Evolutionary conservation across 192 early-diverging fungal species (phyloP).

Genomic region (Thoreauomyces humboldtii): DNA sequence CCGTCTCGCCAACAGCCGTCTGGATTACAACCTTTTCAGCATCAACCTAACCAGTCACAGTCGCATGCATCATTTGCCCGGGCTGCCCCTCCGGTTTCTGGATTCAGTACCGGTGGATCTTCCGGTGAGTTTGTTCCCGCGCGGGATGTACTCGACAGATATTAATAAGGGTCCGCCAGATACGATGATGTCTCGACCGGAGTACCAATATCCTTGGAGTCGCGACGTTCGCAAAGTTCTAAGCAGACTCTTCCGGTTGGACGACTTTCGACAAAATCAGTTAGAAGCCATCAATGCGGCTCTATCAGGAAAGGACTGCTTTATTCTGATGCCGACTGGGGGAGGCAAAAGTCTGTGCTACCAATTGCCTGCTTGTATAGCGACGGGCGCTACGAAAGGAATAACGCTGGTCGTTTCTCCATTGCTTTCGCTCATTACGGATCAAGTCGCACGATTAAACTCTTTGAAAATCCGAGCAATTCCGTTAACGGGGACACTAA

Average conservation of each 20-base stretch:
- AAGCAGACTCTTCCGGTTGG: slow-evolving; percentile 64
- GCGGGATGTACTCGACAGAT: neutral
- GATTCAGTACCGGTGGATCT: neutral
- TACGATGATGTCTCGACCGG: neutral
- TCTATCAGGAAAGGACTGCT: slow-evolving; percentile 75
- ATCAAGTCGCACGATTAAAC: slow-evolving; percentile 82
- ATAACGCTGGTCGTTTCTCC: slow-evolving; percentile 89
- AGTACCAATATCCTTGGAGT: slow-evolving; percentile 63
- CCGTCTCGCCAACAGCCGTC: neutral
- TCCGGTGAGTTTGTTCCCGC: neutral
- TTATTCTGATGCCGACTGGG: slow-evolving; percentile 99
- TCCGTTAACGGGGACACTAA: slow-evolving; percentile 61
- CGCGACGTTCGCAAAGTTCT: slow-evolving; percentile 69
- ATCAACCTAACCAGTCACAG: neutral
- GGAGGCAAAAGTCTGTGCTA: slow-evolving; percentile 96
- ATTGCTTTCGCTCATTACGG: slow-evolving; percentile 91
- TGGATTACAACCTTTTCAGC: neutral
- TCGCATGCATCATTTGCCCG: neutral
- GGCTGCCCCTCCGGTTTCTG: neutral
- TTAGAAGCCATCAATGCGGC: slow-evolving; percentile 86
- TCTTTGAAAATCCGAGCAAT: slow-evolving; percentile 55
- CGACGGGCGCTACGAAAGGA: slow-evolving; percentile 60
- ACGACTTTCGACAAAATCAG: slow-evolving; percentile 81
- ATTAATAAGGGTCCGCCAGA: too few relatives aligned
- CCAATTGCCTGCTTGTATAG: slow-evolving; percentile 78